These are phyloP conservation scores for Excoecaria cochinchinensis DNA, from an alignment of 345 rosid species.

Conservation along the genomic window DNA sequence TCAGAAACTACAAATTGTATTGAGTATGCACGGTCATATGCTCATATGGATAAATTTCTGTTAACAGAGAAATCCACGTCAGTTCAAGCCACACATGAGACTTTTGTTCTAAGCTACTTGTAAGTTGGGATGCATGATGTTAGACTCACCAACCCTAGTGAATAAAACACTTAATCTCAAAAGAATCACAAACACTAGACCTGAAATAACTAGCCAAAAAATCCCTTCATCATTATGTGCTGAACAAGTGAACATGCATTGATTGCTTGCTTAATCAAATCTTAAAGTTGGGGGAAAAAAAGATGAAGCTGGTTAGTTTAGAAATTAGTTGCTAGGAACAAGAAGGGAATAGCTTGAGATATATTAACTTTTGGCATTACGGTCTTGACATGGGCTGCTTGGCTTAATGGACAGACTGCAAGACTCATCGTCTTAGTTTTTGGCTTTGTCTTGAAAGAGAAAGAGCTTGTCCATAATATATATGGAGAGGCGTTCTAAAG, in stretches of 20 bases:
- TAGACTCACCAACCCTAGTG: not conserved
- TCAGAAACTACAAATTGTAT: no score
- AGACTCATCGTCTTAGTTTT: not conserved
- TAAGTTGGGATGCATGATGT: not conserved
- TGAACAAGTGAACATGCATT: not conserved
- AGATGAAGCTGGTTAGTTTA: not conserved
- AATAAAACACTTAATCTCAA: not conserved
- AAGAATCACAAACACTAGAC: not conserved
- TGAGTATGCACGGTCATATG: no score
- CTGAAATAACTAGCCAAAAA: not conserved
- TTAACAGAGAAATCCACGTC: not conserved
- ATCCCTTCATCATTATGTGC: not conserved
- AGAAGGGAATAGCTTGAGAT: not conserved
- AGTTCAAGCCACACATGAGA: not conserved
- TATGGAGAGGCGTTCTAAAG: not conserved
- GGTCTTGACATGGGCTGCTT: not conserved
- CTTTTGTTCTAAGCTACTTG: not conserved
- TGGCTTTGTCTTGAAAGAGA: not conserved
- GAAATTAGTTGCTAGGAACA: not conserved
- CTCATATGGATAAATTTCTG: not conserved
- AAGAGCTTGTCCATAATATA: not conserved
- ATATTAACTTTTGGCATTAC: not conserved
- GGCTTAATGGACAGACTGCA: conserved; percentile 3
- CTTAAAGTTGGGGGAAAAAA: not conserved
- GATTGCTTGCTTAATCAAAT: not conserved